Percentiles rank a stretch among this genome's conserved stretches.
phyloP scores from a whole-genome alignment of 345 rosid genomes.

The Punica granatum region DNA sequence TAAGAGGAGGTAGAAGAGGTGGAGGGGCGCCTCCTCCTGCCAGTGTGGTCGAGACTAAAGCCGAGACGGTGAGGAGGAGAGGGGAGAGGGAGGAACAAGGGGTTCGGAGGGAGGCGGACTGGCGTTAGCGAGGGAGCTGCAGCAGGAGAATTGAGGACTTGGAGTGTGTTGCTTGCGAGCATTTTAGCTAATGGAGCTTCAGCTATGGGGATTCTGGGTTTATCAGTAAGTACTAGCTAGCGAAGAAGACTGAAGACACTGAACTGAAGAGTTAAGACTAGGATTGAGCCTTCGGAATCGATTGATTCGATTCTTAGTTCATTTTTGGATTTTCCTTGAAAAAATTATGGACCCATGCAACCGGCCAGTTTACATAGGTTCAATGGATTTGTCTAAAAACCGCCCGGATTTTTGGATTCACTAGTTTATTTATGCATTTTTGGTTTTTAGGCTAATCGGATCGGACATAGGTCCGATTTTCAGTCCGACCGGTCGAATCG shows the following conservation, averaged over 20 bases:
- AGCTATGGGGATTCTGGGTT: not conserved
- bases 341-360: too few species aligned
- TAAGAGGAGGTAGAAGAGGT: conserved; percentile 33
- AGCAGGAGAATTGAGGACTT: not conserved
- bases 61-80: conserved; percentile 5
- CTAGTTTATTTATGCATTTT: too few species aligned
- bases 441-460: too few species aligned
- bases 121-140: conserved; percentile 2
- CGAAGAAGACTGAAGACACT: not conserved
- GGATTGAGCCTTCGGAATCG: too few species aligned
- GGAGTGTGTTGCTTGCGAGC: conserved; percentile 17
- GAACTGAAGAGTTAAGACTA: too few species aligned
- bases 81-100: not conserved
- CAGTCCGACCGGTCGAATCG: too few species aligned
- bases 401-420: too few species aligned
- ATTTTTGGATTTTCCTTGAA: too few species aligned
- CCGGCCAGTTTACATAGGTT: too few species aligned
- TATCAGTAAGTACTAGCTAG: not conserved
- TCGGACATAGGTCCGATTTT: too few species aligned
- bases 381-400: too few species aligned
- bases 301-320: too few species aligned
- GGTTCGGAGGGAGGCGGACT: conserved; percentile 3
- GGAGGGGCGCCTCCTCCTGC: conserved; percentile 17
- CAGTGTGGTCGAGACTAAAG: conserved; percentile 17
- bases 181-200: conserved; percentile 9